A percentile compares a stretch with the other conserved stretches of the same genome.
Evolutionary conservation across 345 rosid species (phyloP).

Genomic region (Hibiscus syriacus): DNA sequence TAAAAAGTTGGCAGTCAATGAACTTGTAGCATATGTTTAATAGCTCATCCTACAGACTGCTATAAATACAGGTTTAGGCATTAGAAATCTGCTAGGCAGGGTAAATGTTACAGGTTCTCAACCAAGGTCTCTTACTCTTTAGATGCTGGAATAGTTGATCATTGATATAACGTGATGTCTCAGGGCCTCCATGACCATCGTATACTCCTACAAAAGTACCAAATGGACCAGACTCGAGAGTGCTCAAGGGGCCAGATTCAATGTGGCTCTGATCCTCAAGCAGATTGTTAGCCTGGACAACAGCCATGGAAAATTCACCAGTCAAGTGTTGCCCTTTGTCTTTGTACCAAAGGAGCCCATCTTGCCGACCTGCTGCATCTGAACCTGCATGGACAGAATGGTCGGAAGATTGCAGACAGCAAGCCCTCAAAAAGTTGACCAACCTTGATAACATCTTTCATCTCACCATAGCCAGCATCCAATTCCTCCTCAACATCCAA

Average conservation of each 20-base stretch:
- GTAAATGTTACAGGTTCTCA: background rate
- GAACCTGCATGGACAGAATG: conserved; percentile 32
- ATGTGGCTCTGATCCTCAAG: conserved; percentile 97
- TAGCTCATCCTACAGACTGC: background rate
- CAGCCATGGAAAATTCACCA: conserved; percentile 98
- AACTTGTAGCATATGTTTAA: background rate
- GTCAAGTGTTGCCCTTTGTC: conserved; percentile 75
- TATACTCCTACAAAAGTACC: conserved; percentile 92
- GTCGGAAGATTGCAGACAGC: conserved; percentile 70
- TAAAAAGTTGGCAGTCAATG: background rate
- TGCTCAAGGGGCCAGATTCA: conserved; percentile 86
- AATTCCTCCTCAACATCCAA: conserved; percentile 43
- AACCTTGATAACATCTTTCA: conserved; percentile 99
- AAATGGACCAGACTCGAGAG: conserved; percentile 71
- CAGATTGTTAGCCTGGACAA: conserved; percentile 80
- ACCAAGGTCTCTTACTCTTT: conserved; percentile 49
- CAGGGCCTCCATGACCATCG: conserved; percentile 99
- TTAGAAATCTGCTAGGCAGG: background rate
- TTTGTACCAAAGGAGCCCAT: conserved; percentile 92
- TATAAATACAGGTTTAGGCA: background rate
- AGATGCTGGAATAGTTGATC: conserved; percentile 86
- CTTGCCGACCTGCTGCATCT: conserved; percentile 71
- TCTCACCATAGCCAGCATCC: conserved; percentile 57
- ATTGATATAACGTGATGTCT: conserved; percentile 80
- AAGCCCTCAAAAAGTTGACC: conserved; percentile 74